Base-by-base conservation (phyloP, 2,329 filamentous ascomycete genomes). In the Mycosphaerella arachidis region DNA sequence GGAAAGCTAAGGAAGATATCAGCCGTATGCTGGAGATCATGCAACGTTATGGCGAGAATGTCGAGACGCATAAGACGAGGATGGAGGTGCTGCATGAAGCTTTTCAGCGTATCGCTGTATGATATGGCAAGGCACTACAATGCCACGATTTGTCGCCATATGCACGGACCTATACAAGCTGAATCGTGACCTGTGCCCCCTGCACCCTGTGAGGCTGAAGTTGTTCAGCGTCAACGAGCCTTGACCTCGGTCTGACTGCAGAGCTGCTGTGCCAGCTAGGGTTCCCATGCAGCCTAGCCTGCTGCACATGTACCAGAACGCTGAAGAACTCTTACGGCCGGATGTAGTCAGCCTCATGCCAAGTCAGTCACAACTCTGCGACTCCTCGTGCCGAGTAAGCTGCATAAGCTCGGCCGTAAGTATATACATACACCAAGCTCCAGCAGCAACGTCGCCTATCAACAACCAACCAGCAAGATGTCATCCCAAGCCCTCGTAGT, bases 1-100 rank as follows among this genome's bases (percentile, higher is more conserved):
- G 61, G 59, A 59, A 69, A 51, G 77, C 76, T 16, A 79, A 77
- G 63, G 73, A 76, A 4, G 78, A 80, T 61, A 75, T 78, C 5
- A 65, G 71, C 6, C 72, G 72, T 16, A 79, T 78, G 70, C 68
- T 81, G 6, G 74, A 79, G 20, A 77, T 81, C 10, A 67, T 81
- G 58, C 77, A 81, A 58, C 53, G 75, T 0, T 77, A 77, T 33
- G 72, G 72, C 18, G 75, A 74, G 13, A 76, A 74, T 37, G 71
- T 77, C 2, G 78, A 80, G 64, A 79, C 80, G 76, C 78, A 71
- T 57, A 77, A 77, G 67, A 79, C 78, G 56, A 70, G 78, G 59
- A 79, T 76, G 6, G 76, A 78, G 30, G 78, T 79, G 8, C 66
- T 81, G 58, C 70, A 75, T 53, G 76, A 75, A 33, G 78, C 77